These are phyloP conservation scores for Torulaspora gathmanii DNA, from an alignment of 805 yeast species.

Conservation along the genomic window DNA sequence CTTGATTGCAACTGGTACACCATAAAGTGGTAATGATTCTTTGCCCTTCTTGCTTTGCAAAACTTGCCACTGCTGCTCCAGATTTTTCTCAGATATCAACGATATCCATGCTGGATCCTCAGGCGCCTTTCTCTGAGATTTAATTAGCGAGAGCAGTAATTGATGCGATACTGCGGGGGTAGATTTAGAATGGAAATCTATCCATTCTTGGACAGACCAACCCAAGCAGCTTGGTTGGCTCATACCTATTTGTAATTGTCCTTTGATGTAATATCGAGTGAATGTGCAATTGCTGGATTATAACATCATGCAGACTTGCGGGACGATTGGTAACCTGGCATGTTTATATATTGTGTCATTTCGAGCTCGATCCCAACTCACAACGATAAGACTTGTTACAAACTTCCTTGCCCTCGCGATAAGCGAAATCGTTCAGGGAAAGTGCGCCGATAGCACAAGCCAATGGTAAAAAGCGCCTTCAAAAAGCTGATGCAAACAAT, in stretches of 20 bases:
- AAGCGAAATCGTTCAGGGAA: not conserved
- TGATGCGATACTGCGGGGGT: slow-evolving; percentile 58
- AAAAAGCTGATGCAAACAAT: not conserved
- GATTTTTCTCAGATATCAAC: slow-evolving; percentile 54
- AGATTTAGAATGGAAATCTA: slow-evolving; percentile 55
- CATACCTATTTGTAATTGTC: not conserved
- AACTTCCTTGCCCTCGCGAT: not conserved
- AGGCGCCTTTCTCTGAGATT: slow-evolving; percentile 43
- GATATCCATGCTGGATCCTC: slow-evolving; percentile 93
- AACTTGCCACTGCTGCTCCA: slow-evolving; percentile 72
- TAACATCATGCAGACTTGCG: too few relatives aligned
- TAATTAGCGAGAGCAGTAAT: slow-evolving; percentile 43
- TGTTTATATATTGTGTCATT: not conserved
- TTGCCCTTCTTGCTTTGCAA: slow-evolving; percentile 60
- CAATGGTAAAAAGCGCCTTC: not conserved
- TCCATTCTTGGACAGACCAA: slow-evolving; percentile 83
- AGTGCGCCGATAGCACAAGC: not conserved
- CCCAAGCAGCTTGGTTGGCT: slow-evolving; percentile 38
- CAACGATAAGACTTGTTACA: not conserved
- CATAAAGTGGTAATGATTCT: slow-evolving; percentile 62
- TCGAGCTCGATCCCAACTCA: not conserved
- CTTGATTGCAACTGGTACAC: slow-evolving; percentile 93
- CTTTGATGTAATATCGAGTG: not conserved
- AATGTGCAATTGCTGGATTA: too few relatives aligned
- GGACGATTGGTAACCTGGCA: not conserved